phyloP scores from a whole-genome alignment of 805 yeast species.

The Kodamaea fukazawae region DNA sequence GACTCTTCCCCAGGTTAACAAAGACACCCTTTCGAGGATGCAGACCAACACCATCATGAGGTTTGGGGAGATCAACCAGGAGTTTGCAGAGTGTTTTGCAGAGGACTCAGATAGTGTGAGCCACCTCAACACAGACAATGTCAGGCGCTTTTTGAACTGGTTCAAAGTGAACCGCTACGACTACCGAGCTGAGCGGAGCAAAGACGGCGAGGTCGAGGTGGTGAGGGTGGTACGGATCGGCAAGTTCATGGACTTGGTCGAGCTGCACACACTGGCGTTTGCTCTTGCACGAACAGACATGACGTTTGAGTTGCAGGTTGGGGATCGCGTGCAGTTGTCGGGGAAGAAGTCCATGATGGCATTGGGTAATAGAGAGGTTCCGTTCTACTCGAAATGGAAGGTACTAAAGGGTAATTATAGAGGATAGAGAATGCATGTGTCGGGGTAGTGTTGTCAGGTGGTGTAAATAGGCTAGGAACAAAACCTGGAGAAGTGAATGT shows the following conservation, averaged over 20 bases:
- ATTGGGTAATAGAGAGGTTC: constrained; percentile 1
- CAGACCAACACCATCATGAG: constrained; percentile 1
- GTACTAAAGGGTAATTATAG: constrained; percentile 3
- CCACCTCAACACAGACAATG: neutral
- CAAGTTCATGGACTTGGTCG: constrained; percentile 10
- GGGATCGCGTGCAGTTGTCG: constrained; percentile 8
- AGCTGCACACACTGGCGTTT: neutral
- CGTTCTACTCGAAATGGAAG: constrained; percentile 9
- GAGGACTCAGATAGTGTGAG: neutral
- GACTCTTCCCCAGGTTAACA: neutral
- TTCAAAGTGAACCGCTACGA: constrained; percentile 11
- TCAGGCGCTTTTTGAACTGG: constrained; percentile 9
- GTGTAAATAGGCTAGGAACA: no score
- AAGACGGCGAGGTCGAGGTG: neutral
- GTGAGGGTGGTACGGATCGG: constrained; percentile 6
- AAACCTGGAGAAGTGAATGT: no score
- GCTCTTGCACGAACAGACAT: constrained; percentile 10
- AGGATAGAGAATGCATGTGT: no score
- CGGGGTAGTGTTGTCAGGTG: no score
- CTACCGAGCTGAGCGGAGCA: neutral
- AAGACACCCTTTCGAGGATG: neutral
- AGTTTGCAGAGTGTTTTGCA: constrained; percentile 1
- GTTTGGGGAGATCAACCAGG: constrained; percentile 5
- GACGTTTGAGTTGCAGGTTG: constrained; percentile 4
- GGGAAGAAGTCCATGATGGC: neutral